Evolutionary conservation across 345 rosid genomes (phyloP).

Genomic region (Brassica carinata): DNA sequence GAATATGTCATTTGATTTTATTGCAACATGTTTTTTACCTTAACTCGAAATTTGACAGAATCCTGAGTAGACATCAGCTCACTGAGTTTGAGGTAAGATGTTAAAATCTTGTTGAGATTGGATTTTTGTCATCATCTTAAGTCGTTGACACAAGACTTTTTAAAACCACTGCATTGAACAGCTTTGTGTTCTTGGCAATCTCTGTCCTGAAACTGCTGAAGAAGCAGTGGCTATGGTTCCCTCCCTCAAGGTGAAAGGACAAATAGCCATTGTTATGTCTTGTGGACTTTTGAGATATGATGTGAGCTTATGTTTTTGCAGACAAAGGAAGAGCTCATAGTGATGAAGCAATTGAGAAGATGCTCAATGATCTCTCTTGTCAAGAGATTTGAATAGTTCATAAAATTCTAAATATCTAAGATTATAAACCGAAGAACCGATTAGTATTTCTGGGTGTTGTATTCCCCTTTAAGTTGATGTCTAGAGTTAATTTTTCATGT

Average conservation of each 20-base stretch:
- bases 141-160: neutral
- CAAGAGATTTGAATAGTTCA: constrained; percentile 73
- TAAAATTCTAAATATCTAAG: neutral
- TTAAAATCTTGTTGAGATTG: neutral
- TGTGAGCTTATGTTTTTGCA: constrained; percentile 41
- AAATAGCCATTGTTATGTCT: constrained; percentile 2
- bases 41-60: constrained; percentile 59
- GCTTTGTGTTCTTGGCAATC: constrained; percentile 98
- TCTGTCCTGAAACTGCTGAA: constrained; percentile 96
- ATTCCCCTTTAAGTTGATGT: neutral
- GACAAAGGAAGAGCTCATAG: constrained; percentile 85
- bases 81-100: constrained; percentile 88
- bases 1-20: neutral
- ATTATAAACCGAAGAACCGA: neutral
- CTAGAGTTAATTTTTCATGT: neutral
- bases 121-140: constrained; percentile 3
- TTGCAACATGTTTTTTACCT: constrained; percentile 43
- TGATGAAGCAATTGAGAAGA: constrained; percentile 87
- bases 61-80: constrained; percentile 80
- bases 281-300: constrained; percentile 11
- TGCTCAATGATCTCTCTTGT: constrained; percentile 88
- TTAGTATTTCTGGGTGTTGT: neutral
- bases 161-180: constrained; percentile 42
- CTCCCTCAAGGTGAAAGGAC: constrained; percentile 66
- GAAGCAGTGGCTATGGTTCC: constrained; percentile 99